Evolutionary conservation across 495 filamentous ascomycete species (phyloP).

Genomic region (Penicillium atrosanguineum): DNA sequence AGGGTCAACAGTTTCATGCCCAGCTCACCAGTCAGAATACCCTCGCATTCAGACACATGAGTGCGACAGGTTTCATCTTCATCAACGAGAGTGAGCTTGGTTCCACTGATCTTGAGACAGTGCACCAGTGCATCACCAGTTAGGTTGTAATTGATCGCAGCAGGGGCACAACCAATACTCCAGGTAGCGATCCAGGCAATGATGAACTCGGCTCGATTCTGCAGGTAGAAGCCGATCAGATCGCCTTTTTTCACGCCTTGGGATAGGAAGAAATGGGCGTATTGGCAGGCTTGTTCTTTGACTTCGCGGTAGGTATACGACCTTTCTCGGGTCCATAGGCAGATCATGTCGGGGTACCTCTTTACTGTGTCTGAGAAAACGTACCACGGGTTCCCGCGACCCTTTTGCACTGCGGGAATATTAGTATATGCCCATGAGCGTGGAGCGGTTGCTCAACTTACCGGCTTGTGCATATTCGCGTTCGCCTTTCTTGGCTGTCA

Average conservation of each 20-base stretch:
- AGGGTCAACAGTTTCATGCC: constrained; percentile 55
- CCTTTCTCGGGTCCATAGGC: constrained; percentile 65
- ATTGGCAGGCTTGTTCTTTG: constrained; percentile 55
- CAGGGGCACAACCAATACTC: constrained; percentile 64
- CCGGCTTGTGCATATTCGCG: constrained; percentile 36
- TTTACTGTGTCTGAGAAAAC: constrained; percentile 57
- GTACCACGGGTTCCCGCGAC: constrained; percentile 61
- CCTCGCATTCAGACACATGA: constrained; percentile 53
- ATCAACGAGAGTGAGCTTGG: constrained; percentile 64
- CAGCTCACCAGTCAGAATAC: constrained; percentile 46
- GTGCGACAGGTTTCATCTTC: constrained; percentile 52
- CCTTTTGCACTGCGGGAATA: constrained; percentile 39
- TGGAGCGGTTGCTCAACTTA: constrained; percentile 2
- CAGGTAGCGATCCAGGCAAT: constrained; percentile 60
- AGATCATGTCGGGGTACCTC: constrained; percentile 45
- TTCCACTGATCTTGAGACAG: constrained; percentile 60
- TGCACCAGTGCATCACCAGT: constrained; percentile 64
- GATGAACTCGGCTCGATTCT: constrained; percentile 67
- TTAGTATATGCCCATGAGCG: neutral
- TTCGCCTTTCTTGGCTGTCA: constrained; percentile 27
- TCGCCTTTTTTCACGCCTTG: constrained; percentile 63
- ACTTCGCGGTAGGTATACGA: constrained; percentile 63
- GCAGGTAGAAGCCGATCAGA: constrained; percentile 66
- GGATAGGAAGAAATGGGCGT: constrained; percentile 61
- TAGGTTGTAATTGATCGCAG: constrained; percentile 73